Evolutionary conservation across 352 stramenopile genomes (phyloP).

Genomic region (Phytophthora chlamydospora): DNA sequence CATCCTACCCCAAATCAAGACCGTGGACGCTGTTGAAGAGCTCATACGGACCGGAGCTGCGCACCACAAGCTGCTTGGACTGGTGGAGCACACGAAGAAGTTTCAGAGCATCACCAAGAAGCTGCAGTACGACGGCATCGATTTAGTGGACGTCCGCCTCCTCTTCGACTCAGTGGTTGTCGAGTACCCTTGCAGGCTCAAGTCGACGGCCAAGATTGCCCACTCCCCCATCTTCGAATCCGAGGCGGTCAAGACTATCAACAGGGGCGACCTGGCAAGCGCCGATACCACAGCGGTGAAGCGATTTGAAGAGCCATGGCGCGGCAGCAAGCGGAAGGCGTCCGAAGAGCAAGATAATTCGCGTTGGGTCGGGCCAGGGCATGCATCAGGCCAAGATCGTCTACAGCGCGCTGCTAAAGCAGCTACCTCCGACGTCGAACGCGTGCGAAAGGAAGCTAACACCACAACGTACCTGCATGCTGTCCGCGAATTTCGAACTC

Average conservation of each 20-base stretch:
- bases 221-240: constrained; percentile 9
- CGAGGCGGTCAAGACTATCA: constrained; percentile 21
- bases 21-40: constrained; percentile 8
- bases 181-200: constrained; percentile 7
- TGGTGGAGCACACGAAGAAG: constrained; percentile 27
- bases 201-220: constrained; percentile 3
- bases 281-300: background rate
- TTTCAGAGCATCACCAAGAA: constrained; percentile 19
- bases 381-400: no score
- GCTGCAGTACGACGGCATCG: constrained; percentile 4
- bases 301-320: background rate
- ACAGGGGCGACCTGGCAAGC: no score
- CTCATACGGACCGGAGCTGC: background rate
- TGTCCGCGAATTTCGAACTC: constrained; percentile 9
- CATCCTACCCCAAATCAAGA: background rate
- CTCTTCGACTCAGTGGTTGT: constrained; percentile 9
- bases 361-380: no score
- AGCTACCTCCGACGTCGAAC: constrained; percentile 9
- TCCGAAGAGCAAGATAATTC: background rate
- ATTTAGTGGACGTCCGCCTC: constrained; percentile 9
- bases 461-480: constrained; percentile 4
- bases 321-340: background rate
- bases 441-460: constrained; percentile 7
- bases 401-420: background rate
- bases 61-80: constrained; percentile 27